These are phyloP conservation scores for Chenopodium suecicum DNA, from an alignment of 148 eudicot genomes.

Conservation along the genomic window DNA sequence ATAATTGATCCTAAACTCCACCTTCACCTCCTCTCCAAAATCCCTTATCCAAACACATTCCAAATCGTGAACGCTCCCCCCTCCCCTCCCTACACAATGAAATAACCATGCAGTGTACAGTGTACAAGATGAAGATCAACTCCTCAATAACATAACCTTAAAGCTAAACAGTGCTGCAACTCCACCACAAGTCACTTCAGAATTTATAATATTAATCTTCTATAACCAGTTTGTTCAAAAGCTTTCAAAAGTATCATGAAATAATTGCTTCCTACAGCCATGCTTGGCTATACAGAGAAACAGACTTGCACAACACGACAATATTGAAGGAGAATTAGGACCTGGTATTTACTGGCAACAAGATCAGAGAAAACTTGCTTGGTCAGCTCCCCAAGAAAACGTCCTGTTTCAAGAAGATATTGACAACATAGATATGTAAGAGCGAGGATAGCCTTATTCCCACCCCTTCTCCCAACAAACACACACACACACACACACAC, in stretches of 20 bases:
- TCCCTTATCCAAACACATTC: background rate
- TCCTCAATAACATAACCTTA: background rate
- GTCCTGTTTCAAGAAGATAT: slow-evolving; percentile 50
- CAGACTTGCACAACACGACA: background rate
- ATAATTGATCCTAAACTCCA: background rate
- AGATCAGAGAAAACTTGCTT: slow-evolving; percentile 94
- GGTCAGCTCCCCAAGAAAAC: slow-evolving; percentile 95
- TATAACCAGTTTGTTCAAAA: background rate
- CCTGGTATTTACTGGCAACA: slow-evolving; percentile 96
- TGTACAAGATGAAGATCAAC: background rate
- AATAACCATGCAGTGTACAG: background rate
- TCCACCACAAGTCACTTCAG: background rate
- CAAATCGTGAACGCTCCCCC: background rate
- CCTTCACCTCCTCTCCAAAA: background rate
- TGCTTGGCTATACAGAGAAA: background rate
- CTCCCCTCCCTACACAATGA: background rate
- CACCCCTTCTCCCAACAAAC: no score
- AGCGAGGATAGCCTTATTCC: background rate
- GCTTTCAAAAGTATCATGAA: background rate
- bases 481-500: no score
- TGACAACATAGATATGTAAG: background rate
- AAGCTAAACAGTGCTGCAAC: background rate
- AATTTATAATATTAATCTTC: background rate
- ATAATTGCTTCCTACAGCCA: background rate
- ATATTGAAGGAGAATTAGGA: slow-evolving; percentile 24